A percentile compares a stretch with the other conserved stretches of the same genome.
Evolutionary conservation across 148 eudicot genomes (phyloP).

Genomic region (Mesembryanthemum crystallinum): DNA sequence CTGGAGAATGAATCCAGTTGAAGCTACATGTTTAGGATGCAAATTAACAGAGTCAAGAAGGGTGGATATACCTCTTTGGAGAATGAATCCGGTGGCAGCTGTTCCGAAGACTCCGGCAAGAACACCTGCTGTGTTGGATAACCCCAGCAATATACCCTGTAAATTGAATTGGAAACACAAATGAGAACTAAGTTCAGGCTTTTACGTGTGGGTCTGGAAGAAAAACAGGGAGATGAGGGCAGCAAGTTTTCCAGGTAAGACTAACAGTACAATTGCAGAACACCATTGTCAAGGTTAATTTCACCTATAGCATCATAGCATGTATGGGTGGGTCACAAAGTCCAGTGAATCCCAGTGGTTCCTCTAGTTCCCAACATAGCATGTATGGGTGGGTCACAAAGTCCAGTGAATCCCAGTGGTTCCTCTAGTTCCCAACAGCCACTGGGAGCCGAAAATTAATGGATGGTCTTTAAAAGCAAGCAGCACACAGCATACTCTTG

Average conservation of each 20-base stretch:
- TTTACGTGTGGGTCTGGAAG: too few species aligned
- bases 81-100: constrained; percentile 93
- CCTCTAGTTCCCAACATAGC: not conserved
- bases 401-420: not conserved
- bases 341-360: not conserved
- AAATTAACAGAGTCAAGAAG: not conserved
- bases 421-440: not conserved
- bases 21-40: constrained; percentile 2
- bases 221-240: not conserved
- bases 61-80: constrained; percentile 63
- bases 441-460: not conserved
- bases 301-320: too few species aligned
- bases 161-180: not conserved
- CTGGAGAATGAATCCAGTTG: not conserved
- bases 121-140: constrained; percentile 93
- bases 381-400: not conserved
- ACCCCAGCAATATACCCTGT: constrained; percentile 85
- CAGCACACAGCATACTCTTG: not conserved
- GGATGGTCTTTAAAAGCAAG: not conserved
- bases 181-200: not conserved
- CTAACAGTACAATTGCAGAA: not conserved
- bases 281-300: not conserved
- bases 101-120: constrained; percentile 97
- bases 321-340: not conserved
- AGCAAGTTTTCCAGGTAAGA: not conserved